Evolutionary conservation across 2,329 filamentous ascomycete genomes (phyloP), one percentile per base, ranked within the genome.

Genomic region (Metarhizium sp.): DNA sequence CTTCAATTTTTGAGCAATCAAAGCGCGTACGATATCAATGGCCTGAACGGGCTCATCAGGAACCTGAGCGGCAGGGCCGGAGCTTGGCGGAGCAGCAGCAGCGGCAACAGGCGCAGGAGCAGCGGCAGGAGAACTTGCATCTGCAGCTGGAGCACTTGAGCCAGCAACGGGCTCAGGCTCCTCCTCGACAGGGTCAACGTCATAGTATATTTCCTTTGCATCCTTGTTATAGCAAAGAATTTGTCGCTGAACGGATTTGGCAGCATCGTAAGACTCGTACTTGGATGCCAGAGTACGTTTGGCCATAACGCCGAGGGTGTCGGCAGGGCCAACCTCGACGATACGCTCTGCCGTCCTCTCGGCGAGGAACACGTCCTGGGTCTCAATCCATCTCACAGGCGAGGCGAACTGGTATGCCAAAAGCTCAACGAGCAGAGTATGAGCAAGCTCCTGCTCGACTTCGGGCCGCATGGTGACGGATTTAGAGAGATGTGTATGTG

Each of bases 181-280:
- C 56, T 99, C 94, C 67, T 95, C 90, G 34, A 95, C 78, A 0
- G 94, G 94, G 67, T 99, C 94, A 48, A 95, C 92, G 69, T 96
- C 92, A 74, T 99, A 99, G 79, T 99, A 99, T 62, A 99, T 99
- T 73, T 99, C 94, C 73, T 96, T 97, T 55, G 91, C 88, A 69
- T 99, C 94, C 74, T 99, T 99, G 80, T 96, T 97, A 79, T 97
- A 99, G 79, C 94, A 97, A 56, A 99, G 83, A 70, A 99, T 96
- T 73, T 97, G 92, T 71, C 94, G 85, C 75, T 96, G 92, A 47
- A 97, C 87, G 7, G 92, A 96, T 67, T 92, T 92, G 59, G 94
- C 94, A 55, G 94, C 94, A 75, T 99, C 94, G 75, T 96, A 96
- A 60, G 92, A 92, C 79, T 99, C 94, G 73, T 97, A 99, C 75